Evolutionary conservation across 805 yeast genomes (phyloP), one percentile per base, ranked within the genome.

Genomic region (Myxozyma neglecta): DNA sequence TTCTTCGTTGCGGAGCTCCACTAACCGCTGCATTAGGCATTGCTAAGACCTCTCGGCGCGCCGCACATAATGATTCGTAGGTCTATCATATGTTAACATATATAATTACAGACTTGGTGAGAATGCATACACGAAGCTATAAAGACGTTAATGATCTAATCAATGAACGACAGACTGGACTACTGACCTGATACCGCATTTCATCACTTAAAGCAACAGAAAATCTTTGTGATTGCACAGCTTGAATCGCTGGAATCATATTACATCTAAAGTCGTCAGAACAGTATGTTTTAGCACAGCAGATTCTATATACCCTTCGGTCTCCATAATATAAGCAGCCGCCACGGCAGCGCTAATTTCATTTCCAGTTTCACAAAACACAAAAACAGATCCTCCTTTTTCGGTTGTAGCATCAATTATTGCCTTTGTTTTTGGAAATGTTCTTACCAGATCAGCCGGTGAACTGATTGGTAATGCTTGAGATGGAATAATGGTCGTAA

Each of bases 281-380:
- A 35, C 32, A 7, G 29, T 11, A 6, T 3, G 4, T 37, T 18
- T 36, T 24, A 49, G 18, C 32, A 18, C 16, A 35, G 14, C 52
- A 9, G 10, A 20, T 20, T n/a, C n/a, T n/a, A 24, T 65, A 45
- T 55, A 66, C 66, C 63, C 49, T 34, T 57, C 51, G 11, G 57
- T 16, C 34, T 57, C 65, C 64, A 74, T 73, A 45, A 72, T 39
- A 59, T 70, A 70, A 5, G 76, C 75, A 29, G 67, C 68, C 1
- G 69, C 73, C 3, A 71, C 70, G 5, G 74, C 68, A 13, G 76
- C 76, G 10, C 71, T 61, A 14, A 56, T 57, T 43, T 72, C 74
- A 61, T 74, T 74, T 9, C 76, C 76, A 5, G 75, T 66, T 53
- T 74, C 76, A 53, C 76, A 74, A 47, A 67, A 69, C 34, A 74